Percentiles rank a stretch among this genome's conserved stretches.
phyloP scores from a whole-genome alignment of 2,329 filamentous ascomycete species.

The Ceratocystis harringtonii region DNA sequence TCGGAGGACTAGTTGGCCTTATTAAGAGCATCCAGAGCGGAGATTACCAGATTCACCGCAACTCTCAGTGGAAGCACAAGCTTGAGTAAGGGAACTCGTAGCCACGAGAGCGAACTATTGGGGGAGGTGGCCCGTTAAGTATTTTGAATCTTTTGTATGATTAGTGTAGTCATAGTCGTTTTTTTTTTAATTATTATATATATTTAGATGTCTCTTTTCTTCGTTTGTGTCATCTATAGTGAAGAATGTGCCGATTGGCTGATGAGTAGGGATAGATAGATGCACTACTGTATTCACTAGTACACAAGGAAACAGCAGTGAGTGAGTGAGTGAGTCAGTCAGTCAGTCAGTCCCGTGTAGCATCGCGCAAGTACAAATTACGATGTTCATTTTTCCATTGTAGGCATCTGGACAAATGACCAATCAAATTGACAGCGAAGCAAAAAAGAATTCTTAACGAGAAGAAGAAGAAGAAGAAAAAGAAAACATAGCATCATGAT shows the following conservation, averaged over 20 bases:
- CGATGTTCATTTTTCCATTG: too few relatives aligned
- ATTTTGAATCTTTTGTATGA: background rate
- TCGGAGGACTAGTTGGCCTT: conserved; percentile 46
- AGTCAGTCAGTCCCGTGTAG: too few relatives aligned
- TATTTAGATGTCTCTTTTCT: too few relatives aligned
- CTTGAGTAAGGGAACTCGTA: conserved; percentile 18
- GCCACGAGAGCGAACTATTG: background rate
- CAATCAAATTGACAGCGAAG: background rate
- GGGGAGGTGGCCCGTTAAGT: background rate
- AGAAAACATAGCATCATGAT: background rate
- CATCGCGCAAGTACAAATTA: too few relatives aligned
- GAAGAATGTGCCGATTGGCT: too few relatives aligned
- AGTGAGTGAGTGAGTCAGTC: too few relatives aligned
- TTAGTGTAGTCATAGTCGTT: background rate
- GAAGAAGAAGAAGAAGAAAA: background rate
- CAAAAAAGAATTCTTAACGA: background rate
- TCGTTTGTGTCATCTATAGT: too few relatives aligned
- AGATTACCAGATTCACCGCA: conserved; percentile 39
- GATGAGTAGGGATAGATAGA: too few relatives aligned
- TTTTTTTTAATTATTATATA: background rate
- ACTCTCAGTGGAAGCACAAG: conserved; percentile 40
- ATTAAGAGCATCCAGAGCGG: conserved; percentile 42
- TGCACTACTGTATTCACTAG: too few relatives aligned
- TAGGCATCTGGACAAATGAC: background rate
- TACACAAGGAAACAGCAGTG: too few relatives aligned